phyloP scores from a whole-genome alignment of 2,329 filamentous ascomycete genomes.

The Aspergillus transmontanensis region DNA sequence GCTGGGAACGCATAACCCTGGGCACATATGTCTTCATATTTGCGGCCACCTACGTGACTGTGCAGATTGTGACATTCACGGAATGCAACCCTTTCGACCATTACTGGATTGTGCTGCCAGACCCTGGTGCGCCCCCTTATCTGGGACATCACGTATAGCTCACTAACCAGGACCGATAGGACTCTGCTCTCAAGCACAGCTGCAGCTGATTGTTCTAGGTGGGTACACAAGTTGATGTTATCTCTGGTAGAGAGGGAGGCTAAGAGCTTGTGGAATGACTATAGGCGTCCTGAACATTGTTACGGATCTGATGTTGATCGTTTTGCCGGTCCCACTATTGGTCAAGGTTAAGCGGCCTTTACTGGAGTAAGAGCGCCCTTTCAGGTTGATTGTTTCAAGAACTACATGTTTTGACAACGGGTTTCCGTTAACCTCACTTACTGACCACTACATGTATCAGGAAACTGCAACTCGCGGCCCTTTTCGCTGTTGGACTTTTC shows the following conservation, averaged over 20 bases:
- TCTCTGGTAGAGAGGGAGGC: background rate
- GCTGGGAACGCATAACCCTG: constrained; percentile 3
- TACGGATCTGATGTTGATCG: constrained; percentile 9
- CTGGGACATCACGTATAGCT: background rate
- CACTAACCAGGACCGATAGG: background rate
- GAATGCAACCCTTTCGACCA: constrained; percentile 9
- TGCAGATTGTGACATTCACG: constrained; percentile 6
- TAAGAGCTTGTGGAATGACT: background rate
- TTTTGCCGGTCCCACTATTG: background rate
- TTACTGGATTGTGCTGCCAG: constrained; percentile 8
- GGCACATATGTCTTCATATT: constrained; percentile 1
- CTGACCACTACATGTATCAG: background rate
- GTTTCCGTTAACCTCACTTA: background rate
- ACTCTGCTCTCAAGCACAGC: background rate
- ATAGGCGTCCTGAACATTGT: constrained; percentile 3
- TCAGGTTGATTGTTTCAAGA: background rate
- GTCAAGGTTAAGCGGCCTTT: constrained; percentile 4
- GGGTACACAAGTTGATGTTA: background rate
- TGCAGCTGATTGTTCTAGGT: constrained; percentile 5
- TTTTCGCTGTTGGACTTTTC: constrained; percentile 4
- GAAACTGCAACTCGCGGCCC: constrained; percentile 6
- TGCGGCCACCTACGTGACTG: background rate
- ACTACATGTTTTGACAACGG: background rate
- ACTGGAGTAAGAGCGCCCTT: background rate
- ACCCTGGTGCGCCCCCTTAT: background rate